Base-by-base conservation (phyloP, 306 rosid genomes). In the Begonia peltatifolia region DNA sequence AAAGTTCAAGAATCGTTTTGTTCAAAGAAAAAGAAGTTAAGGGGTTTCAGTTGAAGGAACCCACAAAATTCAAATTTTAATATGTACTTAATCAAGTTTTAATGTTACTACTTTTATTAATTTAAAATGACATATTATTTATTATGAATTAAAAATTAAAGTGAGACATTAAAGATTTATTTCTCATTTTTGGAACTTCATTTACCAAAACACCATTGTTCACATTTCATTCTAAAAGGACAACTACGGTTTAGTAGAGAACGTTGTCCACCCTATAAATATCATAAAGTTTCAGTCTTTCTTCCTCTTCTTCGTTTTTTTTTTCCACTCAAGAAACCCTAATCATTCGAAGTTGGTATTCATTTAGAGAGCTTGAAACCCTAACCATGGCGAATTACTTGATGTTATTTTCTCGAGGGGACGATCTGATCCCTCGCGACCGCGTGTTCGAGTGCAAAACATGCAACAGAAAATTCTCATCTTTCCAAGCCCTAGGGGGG, bases 401-500 rank as follows among this genome's bases (percentile, higher is more conserved):
- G 85, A 82, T 82, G 95, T 22, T 89, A 41, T 93, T 85, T 9
- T 82, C 95, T 41, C 76, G 80, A 2, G 76, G 78, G 17, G 52
- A 65, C 49, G 59, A 54, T 51, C 30, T 44, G 49, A 44, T 71
- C 0, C 50, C 72, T 2, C 72, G 61, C 14, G 42, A 11, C 59
- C 82, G 92, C 2, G 86, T 90, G 3, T 90, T 90, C 57, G 88
- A 80, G 83, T 90, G 99, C 88, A 85, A 86, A 66, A 90, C 99
- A 0, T 90, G 99, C 47, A 80, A 80, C 35, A 77, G 94, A 50
- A 80, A 86, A 54, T 90, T 90, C 61, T 61, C 82, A 8, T 90
- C 99, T 41, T 90, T 90, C 63, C 99, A 90, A 12, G 99, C 99
- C 0, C 92, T 90, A 2, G 99, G 99, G 0, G 99, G 99, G 6